phyloP scores from a whole-genome alignment of 2,329 filamentous ascomycete genomes.

The Hypoxylon sp. region DNA sequence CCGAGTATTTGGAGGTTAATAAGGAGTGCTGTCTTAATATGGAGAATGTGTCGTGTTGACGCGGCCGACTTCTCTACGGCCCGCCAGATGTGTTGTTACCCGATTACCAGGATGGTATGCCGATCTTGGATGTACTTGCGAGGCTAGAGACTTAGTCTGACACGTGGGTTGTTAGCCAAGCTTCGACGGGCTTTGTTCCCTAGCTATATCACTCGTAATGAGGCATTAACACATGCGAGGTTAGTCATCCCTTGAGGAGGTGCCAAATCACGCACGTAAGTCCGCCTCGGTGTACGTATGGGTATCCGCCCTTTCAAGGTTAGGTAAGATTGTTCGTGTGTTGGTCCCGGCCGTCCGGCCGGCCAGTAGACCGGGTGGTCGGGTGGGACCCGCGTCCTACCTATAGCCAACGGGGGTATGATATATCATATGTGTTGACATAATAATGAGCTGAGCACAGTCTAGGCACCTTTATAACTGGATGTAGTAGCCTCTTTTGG shows the following conservation, averaged over 20 bases:
- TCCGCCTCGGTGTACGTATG: slow-evolving; percentile 26
- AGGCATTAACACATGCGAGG: slow-evolving; percentile 14
- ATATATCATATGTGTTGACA: slow-evolving; percentile 21
- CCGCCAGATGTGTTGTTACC: slow-evolving; percentile 1
- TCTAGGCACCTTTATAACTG: slow-evolving; percentile 8
- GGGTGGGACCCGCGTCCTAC: slow-evolving; percentile 20
- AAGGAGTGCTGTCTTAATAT: neutral
- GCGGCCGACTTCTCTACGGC: neutral
- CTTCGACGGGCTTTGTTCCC: slow-evolving; percentile 7
- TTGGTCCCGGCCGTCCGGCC: slow-evolving; percentile 32
- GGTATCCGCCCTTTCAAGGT: slow-evolving; percentile 22
- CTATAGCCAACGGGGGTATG: slow-evolving; percentile 21
- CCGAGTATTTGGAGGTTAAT: neutral
- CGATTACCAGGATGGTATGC: slow-evolving; percentile 11
- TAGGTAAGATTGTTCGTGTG: slow-evolving; percentile 12
- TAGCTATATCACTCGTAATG: slow-evolving; percentile 17
- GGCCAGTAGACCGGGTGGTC: slow-evolving; percentile 17
- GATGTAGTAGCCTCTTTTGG: slow-evolving; percentile 9
- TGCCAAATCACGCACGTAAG: slow-evolving; percentile 29
- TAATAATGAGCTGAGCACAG: slow-evolving; percentile 6
- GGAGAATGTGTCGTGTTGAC: neutral
- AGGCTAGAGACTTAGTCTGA: slow-evolving; percentile 20
- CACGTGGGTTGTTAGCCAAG: slow-evolving; percentile 31
- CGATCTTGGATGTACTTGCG: slow-evolving; percentile 18
- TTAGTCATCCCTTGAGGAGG: slow-evolving; percentile 15